phyloP scores from a whole-genome alignment of 371 early-diverging fungal genomes.

The Circinella minor region DNA sequence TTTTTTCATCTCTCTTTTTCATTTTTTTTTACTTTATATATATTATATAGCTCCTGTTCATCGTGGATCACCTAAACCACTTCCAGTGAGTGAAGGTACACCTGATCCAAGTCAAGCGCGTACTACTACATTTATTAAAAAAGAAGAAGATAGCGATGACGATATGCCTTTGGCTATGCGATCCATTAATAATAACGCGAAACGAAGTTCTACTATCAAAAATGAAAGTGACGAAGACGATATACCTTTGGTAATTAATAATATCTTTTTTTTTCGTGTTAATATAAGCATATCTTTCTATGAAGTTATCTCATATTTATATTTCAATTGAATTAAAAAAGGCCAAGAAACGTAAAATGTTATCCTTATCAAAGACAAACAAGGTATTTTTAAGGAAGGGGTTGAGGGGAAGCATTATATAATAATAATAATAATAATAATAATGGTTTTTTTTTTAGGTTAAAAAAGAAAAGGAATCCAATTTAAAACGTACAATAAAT shows the following conservation, averaged over 20 bases:
- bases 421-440: not conserved
- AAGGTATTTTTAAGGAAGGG: not conserved
- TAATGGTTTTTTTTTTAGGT: not conserved
- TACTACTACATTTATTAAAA: constrained; percentile 13
- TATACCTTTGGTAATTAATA: constrained; percentile 23
- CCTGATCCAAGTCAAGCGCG: constrained; percentile 16
- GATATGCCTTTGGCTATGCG: constrained; percentile 23
- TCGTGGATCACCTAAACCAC: not conserved
- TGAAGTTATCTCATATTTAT: too few species aligned
- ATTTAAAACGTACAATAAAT: not conserved
- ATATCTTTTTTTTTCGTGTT: not conserved
- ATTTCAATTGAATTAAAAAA: not conserved
- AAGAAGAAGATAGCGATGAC: constrained; percentile 26
- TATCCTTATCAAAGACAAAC: not conserved
- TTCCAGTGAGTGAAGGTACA: constrained; percentile 3
- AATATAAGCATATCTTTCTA: not conserved
- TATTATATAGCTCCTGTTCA: constrained; percentile 7
- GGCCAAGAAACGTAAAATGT: constrained; percentile 20
- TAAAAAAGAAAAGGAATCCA: constrained; percentile 13
- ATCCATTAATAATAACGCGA: not conserved
- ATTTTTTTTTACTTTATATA: constrained; percentile 3
- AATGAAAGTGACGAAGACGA: constrained; percentile 17
- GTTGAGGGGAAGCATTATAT: not conserved
- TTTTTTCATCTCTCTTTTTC: constrained; percentile 14
- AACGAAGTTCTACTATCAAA: constrained; percentile 12